Base-by-base conservation (phyloP, 1,284 basidiomycete genomes). In the Leccinum angustisporum region DNA sequence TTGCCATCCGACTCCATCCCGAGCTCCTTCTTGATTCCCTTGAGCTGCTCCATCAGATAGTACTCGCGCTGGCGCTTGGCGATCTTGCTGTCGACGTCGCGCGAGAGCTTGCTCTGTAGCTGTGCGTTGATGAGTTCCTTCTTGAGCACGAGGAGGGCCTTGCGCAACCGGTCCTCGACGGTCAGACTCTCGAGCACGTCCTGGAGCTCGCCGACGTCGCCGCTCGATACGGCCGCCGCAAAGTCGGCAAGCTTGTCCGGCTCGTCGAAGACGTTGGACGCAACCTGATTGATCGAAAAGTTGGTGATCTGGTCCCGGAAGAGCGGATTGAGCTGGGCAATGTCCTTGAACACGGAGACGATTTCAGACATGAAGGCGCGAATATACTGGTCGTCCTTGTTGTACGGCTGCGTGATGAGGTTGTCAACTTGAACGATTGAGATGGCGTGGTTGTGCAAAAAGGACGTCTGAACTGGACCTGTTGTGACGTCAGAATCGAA, bases 251-350 rank as follows among this genome's bases (percentile, higher is more conserved):
- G 87, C 76, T 97, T 97, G 78, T 98, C 97, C 1, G 97, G 97
- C 73, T 98, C 96, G 72, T 98, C 97, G 70, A 99, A 98, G 60
- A 99, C 94, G 76, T 97, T 98, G n/a, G 93, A 88, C 5, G 95
- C 92, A 55, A 94, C 90, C 76, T 97, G 95, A 72, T 93, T 94
- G 77, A 97, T 97, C 21, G 91, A 94, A 77, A 98, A 98, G 76
- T 96, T 97, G 68, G 94, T 94, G 67, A 97, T 97, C 76, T 98
- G 97, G 79, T 98, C 97, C 57, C 97, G 91, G 88, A 99, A 98
- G 65, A 98, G 87, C 1, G 96, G 95, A 78, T 97, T 98, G 58
- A 98, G 84, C 74, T 97, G 94, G 0, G 97, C 96, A 66, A 99
- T 98, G 75, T 98, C 96, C 82, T 98, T 99, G 86, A 99, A 98